A percentile compares a stretch with the other conserved stretches of the same genome.
Conservation (phyloP, 108 stramenopile species). For the Fistulifera pelliculosa region DNA sequence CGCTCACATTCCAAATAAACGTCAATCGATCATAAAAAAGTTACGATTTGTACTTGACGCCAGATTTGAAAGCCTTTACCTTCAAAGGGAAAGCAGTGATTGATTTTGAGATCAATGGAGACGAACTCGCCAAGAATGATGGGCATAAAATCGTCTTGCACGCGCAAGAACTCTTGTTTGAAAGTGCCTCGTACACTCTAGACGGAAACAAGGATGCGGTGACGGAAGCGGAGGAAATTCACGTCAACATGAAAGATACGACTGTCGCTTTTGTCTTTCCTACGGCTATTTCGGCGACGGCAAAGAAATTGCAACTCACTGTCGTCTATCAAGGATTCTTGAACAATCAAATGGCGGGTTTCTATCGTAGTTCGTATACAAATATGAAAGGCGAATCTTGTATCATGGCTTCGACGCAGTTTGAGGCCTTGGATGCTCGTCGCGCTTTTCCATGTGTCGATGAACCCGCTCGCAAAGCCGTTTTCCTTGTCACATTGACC, state of each 20-base stretch:
- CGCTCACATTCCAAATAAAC: no score
- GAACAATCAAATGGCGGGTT: constrained; percentile 95
- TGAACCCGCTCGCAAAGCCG: constrained; percentile 93
- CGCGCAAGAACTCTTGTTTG: constrained; percentile 79
- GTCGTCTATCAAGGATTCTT: constrained; percentile 75
- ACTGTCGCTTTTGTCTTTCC: constrained; percentile 69
- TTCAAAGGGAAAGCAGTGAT: constrained; percentile 56
- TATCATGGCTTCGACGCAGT: constrained; percentile 93
- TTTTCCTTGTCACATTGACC: constrained; percentile 73
- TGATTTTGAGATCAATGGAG: constrained; percentile 67
- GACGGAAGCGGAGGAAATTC: constrained; percentile 28
- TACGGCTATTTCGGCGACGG: constrained; percentile 27
- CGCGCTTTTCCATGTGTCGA: constrained; percentile 96
- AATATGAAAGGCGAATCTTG: constrained; percentile 69
- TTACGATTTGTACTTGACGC: constrained; percentile 71
- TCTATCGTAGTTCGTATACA: constrained; percentile 87
- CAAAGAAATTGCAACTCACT: constrained; percentile 33
- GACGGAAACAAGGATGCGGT: constrained; percentile 4
- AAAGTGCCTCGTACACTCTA: constrained; percentile 32
- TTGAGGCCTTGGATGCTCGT: constrained; percentile 92
- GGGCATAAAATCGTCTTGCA: constrained; percentile 68
- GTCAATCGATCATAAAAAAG: no score
- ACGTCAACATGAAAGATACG: constrained; percentile 54
- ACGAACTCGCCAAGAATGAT: constrained; percentile 16
- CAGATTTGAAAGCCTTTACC: constrained; percentile 78